Evolutionary conservation across 2,329 filamentous ascomycete genomes (phyloP), one percentile per base, ranked within the genome.

Genomic region (Lecanicillium sp.): DNA sequence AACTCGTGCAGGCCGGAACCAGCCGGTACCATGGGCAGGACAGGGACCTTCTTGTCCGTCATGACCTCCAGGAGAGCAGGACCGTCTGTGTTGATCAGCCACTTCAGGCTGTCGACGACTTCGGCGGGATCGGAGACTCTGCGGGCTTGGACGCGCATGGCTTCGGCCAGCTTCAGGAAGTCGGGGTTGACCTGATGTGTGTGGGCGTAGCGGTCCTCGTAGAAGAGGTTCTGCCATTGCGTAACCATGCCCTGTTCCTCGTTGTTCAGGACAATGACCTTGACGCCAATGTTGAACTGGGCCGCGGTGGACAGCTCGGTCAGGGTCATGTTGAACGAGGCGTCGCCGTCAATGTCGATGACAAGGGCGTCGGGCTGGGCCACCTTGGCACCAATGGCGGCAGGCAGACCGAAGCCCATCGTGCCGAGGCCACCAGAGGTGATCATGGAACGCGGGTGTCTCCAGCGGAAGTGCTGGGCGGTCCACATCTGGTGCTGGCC

Each of bases 401-500:
- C 86, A 17, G 92, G 92, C 31, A 98, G 78, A 58, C 92, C 92
- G 65, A 77, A 97, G 42, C 92, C 92, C 92, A 97, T 97, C 14
- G 61, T 66, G 39, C 61, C 88, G 14, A 97, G 79, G 59, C 92
- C 92, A 61, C 92, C 92, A 1, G 89, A 96, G 22, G 90, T 96
- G 66, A 98, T 84, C 84, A 97, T 94, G 46, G 85, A 86, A 49
- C 92, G 81, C 22, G 92, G 90, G 54, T 88, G 68, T 47, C 87
- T 78, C 90, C 92, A 97, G 54, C 88, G 79, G 79, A 88, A 97
- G 71, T 95, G 89, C 68, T 97, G 90, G 4, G 89, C 92, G 18
- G 86, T 77, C 92, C 90, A 97, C 92, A 97, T 97, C 65, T 98
- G 90, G 68, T 97, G 90, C 65, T 97, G 92, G 30, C 92, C 92